A percentile compares a stretch with the other conserved stretches of the same genome.
Conservation (phyloP, 768 basidiomycete genomes). For the Panaeolus papilionaceus region DNA sequence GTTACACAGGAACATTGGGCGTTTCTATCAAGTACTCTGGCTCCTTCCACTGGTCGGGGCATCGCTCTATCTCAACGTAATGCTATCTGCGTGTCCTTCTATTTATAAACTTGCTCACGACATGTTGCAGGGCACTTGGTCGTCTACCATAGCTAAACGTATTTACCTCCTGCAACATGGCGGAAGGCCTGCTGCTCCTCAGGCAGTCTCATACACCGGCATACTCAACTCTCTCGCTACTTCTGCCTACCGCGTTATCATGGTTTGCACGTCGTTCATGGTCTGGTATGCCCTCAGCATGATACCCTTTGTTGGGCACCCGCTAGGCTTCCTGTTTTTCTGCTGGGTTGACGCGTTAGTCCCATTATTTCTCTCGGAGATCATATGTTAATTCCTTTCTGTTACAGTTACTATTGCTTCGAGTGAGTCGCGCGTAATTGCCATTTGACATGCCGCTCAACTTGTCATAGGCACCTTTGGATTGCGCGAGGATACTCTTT, state of each 20-base stretch:
- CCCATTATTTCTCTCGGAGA: background rate
- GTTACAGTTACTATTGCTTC: constrained; percentile 85
- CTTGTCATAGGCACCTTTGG: constrained; percentile 71
- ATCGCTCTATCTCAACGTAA: constrained; percentile 84
- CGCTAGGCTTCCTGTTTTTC: constrained; percentile 71
- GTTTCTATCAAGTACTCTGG: constrained; percentile 83
- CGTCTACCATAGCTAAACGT: constrained; percentile 75
- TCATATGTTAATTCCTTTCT: constrained; percentile 4
- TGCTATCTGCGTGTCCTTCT: constrained; percentile 32
- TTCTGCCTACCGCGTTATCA: constrained; percentile 81
- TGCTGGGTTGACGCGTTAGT: constrained; percentile 91
- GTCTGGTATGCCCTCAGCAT: constrained; percentile 68
- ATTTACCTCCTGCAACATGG: constrained; percentile 78
- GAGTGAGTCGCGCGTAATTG: constrained; percentile 58
- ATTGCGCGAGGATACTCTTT: constrained; percentile 75
- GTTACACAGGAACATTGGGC: constrained; percentile 75
- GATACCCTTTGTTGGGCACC: constrained; percentile 69
- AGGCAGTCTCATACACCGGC: constrained; percentile 67
- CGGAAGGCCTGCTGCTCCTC: constrained; percentile 54
- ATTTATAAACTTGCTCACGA: constrained; percentile 8
- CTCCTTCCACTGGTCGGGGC: constrained; percentile 75
- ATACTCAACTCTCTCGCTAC: constrained; percentile 78
- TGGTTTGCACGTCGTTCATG: constrained; percentile 79
- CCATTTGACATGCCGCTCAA: background rate
- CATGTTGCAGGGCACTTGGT: constrained; percentile 73